Percentiles rank a stretch among this genome's conserved stretches.
Conservation (phyloP, 1,284 basidiomycete genomes). For the Cystobasidiaceae sp. region DNA sequence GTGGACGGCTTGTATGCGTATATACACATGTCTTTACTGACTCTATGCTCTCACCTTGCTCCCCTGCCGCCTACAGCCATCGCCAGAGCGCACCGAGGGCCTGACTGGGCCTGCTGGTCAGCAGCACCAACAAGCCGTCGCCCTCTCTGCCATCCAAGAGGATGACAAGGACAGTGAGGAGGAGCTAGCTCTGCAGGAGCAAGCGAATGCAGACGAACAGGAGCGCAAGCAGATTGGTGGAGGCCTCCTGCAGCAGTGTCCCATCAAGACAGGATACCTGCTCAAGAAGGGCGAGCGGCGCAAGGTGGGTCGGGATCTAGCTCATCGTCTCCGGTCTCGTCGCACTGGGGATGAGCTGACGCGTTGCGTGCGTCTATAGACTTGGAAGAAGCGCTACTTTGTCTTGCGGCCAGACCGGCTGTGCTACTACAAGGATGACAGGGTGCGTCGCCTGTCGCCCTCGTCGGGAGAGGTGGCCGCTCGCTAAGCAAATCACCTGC, state of each 20-base stretch:
- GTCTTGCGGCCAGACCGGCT: constrained; percentile 85
- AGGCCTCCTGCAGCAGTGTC: constrained; percentile 57
- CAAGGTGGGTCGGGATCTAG: constrained; percentile 56
- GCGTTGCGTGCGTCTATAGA: too few relatives aligned
- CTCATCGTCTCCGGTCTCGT: too few relatives aligned
- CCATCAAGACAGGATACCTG: constrained; percentile 80
- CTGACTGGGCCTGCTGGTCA: background rate
- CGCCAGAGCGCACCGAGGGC: background rate
- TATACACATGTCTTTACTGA: too few relatives aligned
- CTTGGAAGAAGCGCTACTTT: constrained; percentile 99
- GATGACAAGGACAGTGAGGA: constrained; percentile 13
- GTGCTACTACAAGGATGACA: constrained; percentile 92
- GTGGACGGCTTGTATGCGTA: too few relatives aligned
- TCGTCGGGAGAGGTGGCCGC: too few relatives aligned
- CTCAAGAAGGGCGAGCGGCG: constrained; percentile 94
- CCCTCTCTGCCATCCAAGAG: constrained; percentile 4
- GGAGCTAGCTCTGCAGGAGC: constrained; percentile 10
- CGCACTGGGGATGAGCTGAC: too few relatives aligned
- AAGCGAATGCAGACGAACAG: constrained; percentile 9
- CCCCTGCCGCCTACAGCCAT: too few relatives aligned
- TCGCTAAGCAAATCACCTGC: too few relatives aligned
- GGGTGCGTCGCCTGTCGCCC: too few relatives aligned
- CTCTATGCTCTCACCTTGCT: background rate
- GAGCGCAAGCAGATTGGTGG: constrained; percentile 25
- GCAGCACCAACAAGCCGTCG: background rate